These are phyloP conservation scores for Blastobotrys mokoenaii DNA, from an alignment of 805 yeast genomes.

Conservation along the genomic window DNA sequence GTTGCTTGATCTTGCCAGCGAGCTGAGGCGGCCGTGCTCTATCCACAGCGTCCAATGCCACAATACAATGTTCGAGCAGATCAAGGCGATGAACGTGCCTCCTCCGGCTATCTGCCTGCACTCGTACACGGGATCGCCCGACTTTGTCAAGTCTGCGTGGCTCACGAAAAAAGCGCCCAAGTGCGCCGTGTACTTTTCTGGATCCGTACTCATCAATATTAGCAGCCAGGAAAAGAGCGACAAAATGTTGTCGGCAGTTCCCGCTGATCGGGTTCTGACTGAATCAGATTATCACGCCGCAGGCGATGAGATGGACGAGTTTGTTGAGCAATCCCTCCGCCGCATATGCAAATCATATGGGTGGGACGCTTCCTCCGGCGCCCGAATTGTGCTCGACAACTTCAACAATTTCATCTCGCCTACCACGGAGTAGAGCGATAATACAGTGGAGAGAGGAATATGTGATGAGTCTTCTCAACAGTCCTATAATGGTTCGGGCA, in stretches of 20 bases:
- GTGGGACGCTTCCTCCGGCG: constrained; percentile 9
- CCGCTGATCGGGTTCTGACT: constrained; percentile 33
- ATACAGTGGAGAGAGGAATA: too few relatives aligned
- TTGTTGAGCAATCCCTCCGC: constrained; percentile 8
- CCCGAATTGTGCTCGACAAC: constrained; percentile 8
- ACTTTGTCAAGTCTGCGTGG: constrained; percentile 33
- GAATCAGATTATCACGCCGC: constrained; percentile 45
- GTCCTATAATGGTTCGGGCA: too few relatives aligned
- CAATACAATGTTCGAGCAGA: constrained; percentile 45
- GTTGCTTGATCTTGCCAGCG: constrained; percentile 49
- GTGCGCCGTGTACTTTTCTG: constrained; percentile 38
- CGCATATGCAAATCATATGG: constrained; percentile 7
- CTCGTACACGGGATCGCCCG: constrained; percentile 78
- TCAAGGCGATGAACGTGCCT: constrained; percentile 19
- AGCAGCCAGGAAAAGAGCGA: constrained; percentile 27
- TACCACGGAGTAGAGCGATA: too few relatives aligned
- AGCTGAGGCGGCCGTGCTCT: constrained; percentile 46
- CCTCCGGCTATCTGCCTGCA: constrained; percentile 54
- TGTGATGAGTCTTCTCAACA: too few relatives aligned
- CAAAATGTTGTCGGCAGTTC: constrained; percentile 28
- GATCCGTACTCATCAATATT: constrained; percentile 43
- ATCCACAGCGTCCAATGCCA: constrained; percentile 82
- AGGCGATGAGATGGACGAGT: constrained; percentile 22
- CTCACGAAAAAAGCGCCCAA: constrained; percentile 5
- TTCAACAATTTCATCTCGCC: constrained; percentile 7